These are phyloP conservation scores for Pseudohyphozyma bogoriensis DNA, from an alignment of 768 basidiomycete genomes.

Conservation along the genomic window DNA sequence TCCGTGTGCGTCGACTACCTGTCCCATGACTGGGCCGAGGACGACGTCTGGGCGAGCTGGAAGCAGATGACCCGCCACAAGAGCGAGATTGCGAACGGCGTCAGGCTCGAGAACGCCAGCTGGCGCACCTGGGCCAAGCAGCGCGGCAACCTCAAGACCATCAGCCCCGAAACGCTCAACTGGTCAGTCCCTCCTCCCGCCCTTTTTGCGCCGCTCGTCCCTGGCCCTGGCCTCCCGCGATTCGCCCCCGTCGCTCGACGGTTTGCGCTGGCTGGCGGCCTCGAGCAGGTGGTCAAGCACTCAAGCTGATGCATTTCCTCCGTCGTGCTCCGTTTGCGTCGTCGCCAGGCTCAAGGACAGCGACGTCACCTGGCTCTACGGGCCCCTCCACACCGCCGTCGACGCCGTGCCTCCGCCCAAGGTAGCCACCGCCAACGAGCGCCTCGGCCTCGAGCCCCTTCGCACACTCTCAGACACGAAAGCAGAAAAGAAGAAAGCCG, in stretches of 20 bases:
- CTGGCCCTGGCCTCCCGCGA: neutral
- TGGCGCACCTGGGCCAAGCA: conserved; percentile 99
- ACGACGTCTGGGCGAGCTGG: conserved; percentile 98
- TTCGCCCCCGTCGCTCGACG: neutral
- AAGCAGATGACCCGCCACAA: conserved; percentile 96
- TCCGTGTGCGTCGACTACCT: conserved; percentile 96
- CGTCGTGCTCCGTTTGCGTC: neutral
- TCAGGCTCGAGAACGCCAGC: conserved; percentile 89
- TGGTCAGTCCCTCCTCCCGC: conserved; percentile 54
- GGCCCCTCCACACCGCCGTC: conserved; percentile 86
- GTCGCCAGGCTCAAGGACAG: conserved; percentile 86
- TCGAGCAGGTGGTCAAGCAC: too few species aligned
- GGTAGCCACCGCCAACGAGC: conserved; percentile 45
- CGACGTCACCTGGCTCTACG: conserved; percentile 98
- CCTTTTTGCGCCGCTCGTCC: neutral
- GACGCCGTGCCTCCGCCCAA: conserved; percentile 66
- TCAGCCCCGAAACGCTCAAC: conserved; percentile 94
- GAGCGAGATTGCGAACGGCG: conserved; percentile 92
- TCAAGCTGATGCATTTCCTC: too few species aligned
- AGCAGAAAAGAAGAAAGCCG: neutral
- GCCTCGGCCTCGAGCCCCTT: conserved; percentile 46
- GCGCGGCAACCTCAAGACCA: conserved; percentile 85
- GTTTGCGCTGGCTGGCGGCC: too few species aligned
- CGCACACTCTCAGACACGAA: conserved; percentile 15
- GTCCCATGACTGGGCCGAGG: conserved; percentile 92